Conservation (phyloP, 805 yeast species). For the Lipomyces yamadae region DNA sequence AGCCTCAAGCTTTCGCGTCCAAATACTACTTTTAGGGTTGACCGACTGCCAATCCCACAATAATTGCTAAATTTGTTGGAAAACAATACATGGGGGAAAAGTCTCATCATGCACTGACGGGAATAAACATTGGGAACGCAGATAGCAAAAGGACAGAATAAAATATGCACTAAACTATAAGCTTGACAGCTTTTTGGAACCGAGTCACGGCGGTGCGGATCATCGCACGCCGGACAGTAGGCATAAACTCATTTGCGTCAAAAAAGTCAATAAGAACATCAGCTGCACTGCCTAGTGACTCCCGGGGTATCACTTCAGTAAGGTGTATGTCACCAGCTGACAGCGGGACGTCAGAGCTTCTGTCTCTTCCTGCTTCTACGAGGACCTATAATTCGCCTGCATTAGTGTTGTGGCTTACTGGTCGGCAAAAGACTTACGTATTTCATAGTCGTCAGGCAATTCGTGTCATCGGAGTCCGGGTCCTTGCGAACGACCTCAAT, state of each 20-base stretch:
- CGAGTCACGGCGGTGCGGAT: background rate
- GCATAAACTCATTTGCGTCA: background rate
- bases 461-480: background rate
- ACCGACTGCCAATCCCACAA: no score
- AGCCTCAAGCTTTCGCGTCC: no score
- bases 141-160: background rate
- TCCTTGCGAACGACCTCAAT: background rate
- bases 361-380: no score
- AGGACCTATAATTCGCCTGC: background rate
- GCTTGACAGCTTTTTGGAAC: background rate
- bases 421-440: background rate
- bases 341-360: background rate
- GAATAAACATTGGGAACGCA: background rate
- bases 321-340: background rate
- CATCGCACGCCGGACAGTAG: background rate
- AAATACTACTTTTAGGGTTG: no score
- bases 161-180: background rate
- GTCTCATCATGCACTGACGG: background rate
- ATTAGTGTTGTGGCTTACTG: background rate
- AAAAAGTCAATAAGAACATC: background rate
- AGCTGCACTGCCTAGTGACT: conserved; percentile 3
- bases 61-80: no score
- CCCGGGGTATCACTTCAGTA: background rate
- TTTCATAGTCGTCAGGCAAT: background rate
- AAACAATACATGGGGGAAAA: no score